Conservation (phyloP, 768 basidiomycete species). For the Podaxis sp. region DNA sequence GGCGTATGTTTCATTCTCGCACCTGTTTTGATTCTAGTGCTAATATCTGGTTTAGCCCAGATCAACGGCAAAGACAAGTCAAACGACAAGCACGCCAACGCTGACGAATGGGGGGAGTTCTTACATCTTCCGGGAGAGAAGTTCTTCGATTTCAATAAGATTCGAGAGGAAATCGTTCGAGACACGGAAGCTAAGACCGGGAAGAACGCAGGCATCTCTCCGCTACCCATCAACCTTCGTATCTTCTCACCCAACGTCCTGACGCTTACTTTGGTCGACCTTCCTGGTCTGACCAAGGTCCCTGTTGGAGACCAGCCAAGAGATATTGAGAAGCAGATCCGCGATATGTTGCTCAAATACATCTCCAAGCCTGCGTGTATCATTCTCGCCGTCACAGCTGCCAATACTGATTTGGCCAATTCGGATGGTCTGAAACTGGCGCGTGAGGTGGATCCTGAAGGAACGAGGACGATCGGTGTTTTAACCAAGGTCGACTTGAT, state of each 20-base stretch:
- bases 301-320: constrained; percentile 95
- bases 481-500: constrained; percentile 98
- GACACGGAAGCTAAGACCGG: constrained; percentile 99
- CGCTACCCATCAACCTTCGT: constrained; percentile 94
- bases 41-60: constrained; percentile 25
- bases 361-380: constrained; percentile 96
- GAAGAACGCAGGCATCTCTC: constrained; percentile 96
- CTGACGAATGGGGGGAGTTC: constrained; percentile 99
- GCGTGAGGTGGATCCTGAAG: constrained; percentile 95
- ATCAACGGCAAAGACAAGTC: constrained; percentile 45
- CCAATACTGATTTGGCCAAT: constrained; percentile 97
- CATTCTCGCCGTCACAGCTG: constrained; percentile 92
- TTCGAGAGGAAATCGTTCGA: constrained; percentile 90
- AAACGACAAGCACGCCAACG: constrained; percentile 74
- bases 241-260: constrained; percentile 97
- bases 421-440: constrained; percentile 97
- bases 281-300: constrained; percentile 93
- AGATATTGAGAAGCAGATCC: constrained; percentile 97
- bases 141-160: constrained; percentile 97
- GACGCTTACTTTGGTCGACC: constrained; percentile 94
- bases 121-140: constrained; percentile 94
- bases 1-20: background rate
- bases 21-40: background rate
- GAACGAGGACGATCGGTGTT: constrained; percentile 95
- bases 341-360: constrained; percentile 93